Evolutionary conservation across 2,329 filamentous ascomycete genomes (phyloP).

Genomic region (Fusarium sororula): DNA sequence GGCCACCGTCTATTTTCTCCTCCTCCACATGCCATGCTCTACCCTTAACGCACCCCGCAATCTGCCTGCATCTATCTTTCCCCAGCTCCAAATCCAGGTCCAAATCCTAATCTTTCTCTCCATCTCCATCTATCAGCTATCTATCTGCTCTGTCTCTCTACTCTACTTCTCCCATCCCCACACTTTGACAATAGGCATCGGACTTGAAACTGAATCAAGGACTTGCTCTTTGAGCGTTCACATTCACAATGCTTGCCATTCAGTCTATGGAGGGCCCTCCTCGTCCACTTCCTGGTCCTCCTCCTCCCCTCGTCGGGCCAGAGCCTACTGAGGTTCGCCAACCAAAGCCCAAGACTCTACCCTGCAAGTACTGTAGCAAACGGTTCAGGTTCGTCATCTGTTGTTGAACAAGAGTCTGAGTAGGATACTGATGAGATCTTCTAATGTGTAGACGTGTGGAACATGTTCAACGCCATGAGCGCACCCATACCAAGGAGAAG

Average conservation of each 20-base stretch:
- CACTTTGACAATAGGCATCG: constrained; percentile 20
- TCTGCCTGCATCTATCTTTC: constrained; percentile 40
- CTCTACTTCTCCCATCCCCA: constrained; percentile 32
- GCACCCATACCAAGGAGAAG: constrained; percentile 73
- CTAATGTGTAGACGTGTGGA: constrained; percentile 63
- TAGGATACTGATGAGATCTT: constrained; percentile 31
- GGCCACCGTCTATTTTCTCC: constrained; percentile 40
- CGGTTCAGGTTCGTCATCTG: constrained; percentile 63
- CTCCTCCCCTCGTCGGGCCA: constrained; percentile 45
- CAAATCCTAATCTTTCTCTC: constrained; percentile 27
- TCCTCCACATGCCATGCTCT: constrained; percentile 41
- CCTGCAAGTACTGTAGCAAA: constrained; percentile 71
- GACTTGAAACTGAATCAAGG: constrained; percentile 13
- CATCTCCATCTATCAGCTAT: constrained; percentile 35
- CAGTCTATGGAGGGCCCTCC: constrained; percentile 61
- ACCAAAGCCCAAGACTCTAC: constrained; percentile 69
- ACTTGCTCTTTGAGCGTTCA: constrained; percentile 27
- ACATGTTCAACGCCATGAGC: constrained; percentile 71
- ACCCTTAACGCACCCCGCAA: constrained; percentile 44
- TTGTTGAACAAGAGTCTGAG: constrained; percentile 4
- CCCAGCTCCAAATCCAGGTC: constrained; percentile 42
- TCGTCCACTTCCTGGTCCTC: constrained; percentile 41
- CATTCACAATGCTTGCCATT: constrained; percentile 60
- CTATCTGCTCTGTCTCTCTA: constrained; percentile 14
- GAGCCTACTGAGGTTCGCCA: constrained; percentile 62